phyloP scores from a whole-genome alignment of 352 stramenopile species.

The Pythium oligandrum region DNA sequence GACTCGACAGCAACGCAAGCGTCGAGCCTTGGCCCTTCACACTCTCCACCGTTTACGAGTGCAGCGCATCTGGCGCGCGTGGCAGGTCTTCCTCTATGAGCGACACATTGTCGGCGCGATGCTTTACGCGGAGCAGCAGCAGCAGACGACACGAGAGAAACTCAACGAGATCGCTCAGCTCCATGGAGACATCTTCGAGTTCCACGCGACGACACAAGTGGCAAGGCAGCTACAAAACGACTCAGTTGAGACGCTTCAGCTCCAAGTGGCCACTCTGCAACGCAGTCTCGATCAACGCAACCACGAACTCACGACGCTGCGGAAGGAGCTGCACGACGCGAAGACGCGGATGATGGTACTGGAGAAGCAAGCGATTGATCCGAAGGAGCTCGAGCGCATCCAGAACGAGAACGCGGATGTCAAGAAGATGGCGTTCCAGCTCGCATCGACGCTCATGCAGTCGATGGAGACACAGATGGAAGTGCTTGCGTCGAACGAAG shows the following conservation, averaged over 20 bases:
- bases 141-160: constrained; percentile 36
- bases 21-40: constrained; percentile 12
- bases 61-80: constrained; percentile 36
- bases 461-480: constrained; percentile 58
- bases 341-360: constrained; percentile 26
- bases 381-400: constrained; percentile 50
- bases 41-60: constrained; percentile 27
- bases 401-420: constrained; percentile 51
- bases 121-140: constrained; percentile 60
- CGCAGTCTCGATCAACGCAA: constrained; percentile 33
- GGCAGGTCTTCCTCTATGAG: constrained; percentile 55
- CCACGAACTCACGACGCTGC: constrained; percentile 46
- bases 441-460: constrained; percentile 37
- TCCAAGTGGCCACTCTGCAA: constrained; percentile 27
- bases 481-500: constrained; percentile 50
- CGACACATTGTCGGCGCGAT: constrained; percentile 66
- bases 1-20: constrained; percentile 24
- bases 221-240: constrained; percentile 38
- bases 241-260: constrained; percentile 27
- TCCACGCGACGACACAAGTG: constrained; percentile 25
- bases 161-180: constrained; percentile 41
- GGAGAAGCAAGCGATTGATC: constrained; percentile 46
- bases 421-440: constrained; percentile 69
- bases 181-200: constrained; percentile 58
- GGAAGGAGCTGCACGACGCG: constrained; percentile 36